Percentiles rank a stretch among this genome's conserved stretches.
These are phyloP conservation scores for Plectosphaerella sp. DNA, from an alignment of 2,329 filamentous ascomycete species.

Conservation along the genomic window DNA sequence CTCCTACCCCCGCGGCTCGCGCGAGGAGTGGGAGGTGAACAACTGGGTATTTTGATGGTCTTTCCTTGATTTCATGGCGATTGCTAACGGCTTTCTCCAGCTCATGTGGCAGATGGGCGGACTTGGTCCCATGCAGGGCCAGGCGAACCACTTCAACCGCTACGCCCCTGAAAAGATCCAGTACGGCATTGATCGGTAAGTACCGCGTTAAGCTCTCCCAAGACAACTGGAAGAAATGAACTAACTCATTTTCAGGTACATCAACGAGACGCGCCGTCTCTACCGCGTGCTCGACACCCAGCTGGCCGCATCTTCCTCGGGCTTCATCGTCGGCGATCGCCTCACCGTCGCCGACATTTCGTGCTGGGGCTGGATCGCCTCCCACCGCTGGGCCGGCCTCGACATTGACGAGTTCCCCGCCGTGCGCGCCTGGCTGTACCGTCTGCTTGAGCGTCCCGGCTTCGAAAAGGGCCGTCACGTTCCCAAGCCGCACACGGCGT, in stretches of 20 bases:
- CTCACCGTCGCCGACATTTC: conserved; percentile 73
- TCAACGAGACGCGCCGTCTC: conserved; percentile 77
- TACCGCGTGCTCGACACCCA: conserved; percentile 75
- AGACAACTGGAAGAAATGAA: too few species aligned
- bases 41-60: conserved; percentile 58
- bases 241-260: conserved; percentile 40
- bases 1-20: conserved; percentile 66
- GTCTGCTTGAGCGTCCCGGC: conserved; percentile 62
- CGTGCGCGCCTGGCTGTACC: conserved; percentile 73
- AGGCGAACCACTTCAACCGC: conserved; percentile 78
- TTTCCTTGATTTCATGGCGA: not conserved
- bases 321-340: conserved; percentile 63
- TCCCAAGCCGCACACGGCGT: conserved; percentile 60
- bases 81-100: conserved; percentile 19
- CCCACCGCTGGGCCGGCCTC: conserved; percentile 36
- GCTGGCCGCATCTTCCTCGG: conserved; percentile 51
- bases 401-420: conserved; percentile 72
- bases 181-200: conserved; percentile 68
- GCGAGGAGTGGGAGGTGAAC: conserved; percentile 74
- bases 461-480: conserved; percentile 74
- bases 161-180: conserved; percentile 80
- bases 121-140: conserved; percentile 77
- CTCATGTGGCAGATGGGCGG: conserved; percentile 75
- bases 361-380: conserved; percentile 72
- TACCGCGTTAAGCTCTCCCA: too few species aligned